phyloP scores from a whole-genome alignment of 352 stramenopile species.

The Pythium plurisporium region DNA sequence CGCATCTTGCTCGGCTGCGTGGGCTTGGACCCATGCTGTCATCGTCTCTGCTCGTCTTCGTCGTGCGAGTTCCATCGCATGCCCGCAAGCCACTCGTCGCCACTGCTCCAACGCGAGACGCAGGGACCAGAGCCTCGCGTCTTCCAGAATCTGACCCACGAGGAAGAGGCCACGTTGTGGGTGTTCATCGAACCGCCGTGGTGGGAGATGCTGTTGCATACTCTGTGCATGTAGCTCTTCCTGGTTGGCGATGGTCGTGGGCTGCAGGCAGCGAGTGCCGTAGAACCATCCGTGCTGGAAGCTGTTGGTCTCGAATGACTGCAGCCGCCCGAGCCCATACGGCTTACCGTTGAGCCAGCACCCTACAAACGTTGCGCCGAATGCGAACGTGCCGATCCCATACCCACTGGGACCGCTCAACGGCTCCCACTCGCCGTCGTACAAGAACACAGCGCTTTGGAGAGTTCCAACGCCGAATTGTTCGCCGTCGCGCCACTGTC shows the following conservation, averaged over 20 bases:
- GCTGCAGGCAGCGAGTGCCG: constrained; percentile 33
- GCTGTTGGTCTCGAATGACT: constrained; percentile 2
- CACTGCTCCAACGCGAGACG: constrained; percentile 23
- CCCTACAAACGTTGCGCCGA: constrained; percentile 38
- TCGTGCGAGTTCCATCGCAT: constrained; percentile 14
- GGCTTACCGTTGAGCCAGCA: constrained; percentile 31
- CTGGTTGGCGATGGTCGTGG: neutral
- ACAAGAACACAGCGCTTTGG: constrained; percentile 32
- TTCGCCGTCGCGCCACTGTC: constrained; percentile 35
- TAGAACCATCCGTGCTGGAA: constrained; percentile 43
- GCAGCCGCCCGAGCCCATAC: constrained; percentile 34
- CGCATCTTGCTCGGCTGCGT: constrained; percentile 29
- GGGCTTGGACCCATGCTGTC: constrained; percentile 15
- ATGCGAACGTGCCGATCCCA: constrained; percentile 42
- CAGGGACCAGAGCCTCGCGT: constrained; percentile 14
- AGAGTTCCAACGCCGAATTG: constrained; percentile 35
- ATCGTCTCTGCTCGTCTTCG: constrained; percentile 11
- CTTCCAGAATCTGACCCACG: constrained; percentile 23
- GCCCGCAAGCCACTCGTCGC: constrained; percentile 17
- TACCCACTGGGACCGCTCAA: constrained; percentile 19
- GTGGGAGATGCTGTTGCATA: constrained; percentile 1
- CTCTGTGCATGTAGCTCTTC: neutral
- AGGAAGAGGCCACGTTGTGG: constrained; percentile 29
- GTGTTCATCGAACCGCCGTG: constrained; percentile 19
- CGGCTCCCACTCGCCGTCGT: constrained; percentile 40